Evolutionary conservation across 495 filamentous ascomycete genomes (phyloP), one percentile per base, ranked within the genome.

Genomic region (Xylaria scruposa): DNA sequence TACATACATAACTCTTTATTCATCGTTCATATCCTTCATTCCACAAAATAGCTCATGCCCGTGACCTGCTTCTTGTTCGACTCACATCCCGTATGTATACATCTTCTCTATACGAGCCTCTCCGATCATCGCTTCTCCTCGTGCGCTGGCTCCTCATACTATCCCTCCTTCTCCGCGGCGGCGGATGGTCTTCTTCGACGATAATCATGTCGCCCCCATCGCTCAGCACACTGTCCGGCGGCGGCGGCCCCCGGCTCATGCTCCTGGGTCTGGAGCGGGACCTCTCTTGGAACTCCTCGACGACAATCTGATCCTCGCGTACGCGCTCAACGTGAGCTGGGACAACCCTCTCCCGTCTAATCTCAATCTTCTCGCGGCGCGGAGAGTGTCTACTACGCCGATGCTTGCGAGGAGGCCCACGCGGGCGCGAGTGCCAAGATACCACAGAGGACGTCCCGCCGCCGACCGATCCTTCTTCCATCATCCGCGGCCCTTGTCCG

Each of bases 131-230:
- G 26, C 74, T 77, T 44, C 82, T 78, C 17, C 70, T 70, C n/a
- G 68, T 70, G 51, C 78, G 72, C 19, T 79, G 74, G 44, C 80
- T 75, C 44, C 77, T 42, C 51, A 76, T 79, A 29, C 79, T 79
- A 47, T 72, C 71, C 38, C 68, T 60, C 62, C 78, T 72, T 54
- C 78, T 70, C 66, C 80, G 65, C 56, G 73, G 65, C 33, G 81
- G 75, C 62, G 82, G 80, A 2, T 72, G 77, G 21, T 82, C 76
- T 72, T 85, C 83, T 73, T 86, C 84, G 58, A 85, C 77, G 29
- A 86, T 79, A n/a, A 86, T 78, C 31, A 85, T 80, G 75, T 86
- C 82, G 24, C 81, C 81, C 38, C 81, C 81, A 21, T 71, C 73
- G 21, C 77, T 72, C 17, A 64, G 44, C 36, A 70, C 60, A 2